Evolutionary conservation across 352 stramenopile species (phyloP).

Genomic region (Phytophthora ramorum): DNA sequence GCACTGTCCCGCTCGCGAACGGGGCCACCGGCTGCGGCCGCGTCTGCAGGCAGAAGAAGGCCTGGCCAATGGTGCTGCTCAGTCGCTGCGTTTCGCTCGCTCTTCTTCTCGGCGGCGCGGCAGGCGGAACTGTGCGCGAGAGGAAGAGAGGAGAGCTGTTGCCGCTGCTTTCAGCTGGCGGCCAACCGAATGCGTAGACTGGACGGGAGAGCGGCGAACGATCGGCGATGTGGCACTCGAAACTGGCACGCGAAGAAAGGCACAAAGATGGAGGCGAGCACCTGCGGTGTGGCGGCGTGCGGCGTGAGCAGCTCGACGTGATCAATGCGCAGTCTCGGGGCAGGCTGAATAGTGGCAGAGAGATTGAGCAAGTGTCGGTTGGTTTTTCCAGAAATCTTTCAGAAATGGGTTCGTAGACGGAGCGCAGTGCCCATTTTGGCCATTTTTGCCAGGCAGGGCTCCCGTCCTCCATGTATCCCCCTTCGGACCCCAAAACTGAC

Average conservation of each 20-base stretch:
- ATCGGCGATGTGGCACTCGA: slow-evolving; percentile 9
- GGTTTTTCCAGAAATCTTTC: slow-evolving; percentile 9
- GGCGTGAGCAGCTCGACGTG: not conserved
- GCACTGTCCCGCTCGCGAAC: slow-evolving; percentile 29
- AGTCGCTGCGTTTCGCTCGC: slow-evolving; percentile 29
- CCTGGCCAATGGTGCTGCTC: slow-evolving; percentile 60
- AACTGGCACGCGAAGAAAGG: slow-evolving; percentile 12
- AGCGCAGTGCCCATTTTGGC: not conserved
- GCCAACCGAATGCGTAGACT: slow-evolving; percentile 31
- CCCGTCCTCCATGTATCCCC: too few species aligned
- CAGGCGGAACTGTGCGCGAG: slow-evolving; percentile 26
- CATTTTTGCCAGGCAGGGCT: too few species aligned
- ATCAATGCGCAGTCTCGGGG: not conserved
- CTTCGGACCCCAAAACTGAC: too few species aligned
- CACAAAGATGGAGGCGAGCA: not conserved
- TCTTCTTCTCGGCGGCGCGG: slow-evolving; percentile 28
- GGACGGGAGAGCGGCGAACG: slow-evolving; percentile 26
- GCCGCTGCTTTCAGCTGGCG: slow-evolving; percentile 16
- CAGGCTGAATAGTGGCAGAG: slow-evolving; percentile 1
- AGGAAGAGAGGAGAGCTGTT: slow-evolving; percentile 2
- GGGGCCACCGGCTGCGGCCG: slow-evolving; percentile 41
- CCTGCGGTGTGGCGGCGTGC: not conserved
- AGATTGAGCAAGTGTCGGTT: slow-evolving; percentile 14
- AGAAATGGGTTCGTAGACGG: slow-evolving; percentile 18
- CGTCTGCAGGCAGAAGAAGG: slow-evolving; percentile 62